Base-by-base conservation (phyloP, 495 filamentous ascomycete species). In the Hypoxylon trugodes region DNA sequence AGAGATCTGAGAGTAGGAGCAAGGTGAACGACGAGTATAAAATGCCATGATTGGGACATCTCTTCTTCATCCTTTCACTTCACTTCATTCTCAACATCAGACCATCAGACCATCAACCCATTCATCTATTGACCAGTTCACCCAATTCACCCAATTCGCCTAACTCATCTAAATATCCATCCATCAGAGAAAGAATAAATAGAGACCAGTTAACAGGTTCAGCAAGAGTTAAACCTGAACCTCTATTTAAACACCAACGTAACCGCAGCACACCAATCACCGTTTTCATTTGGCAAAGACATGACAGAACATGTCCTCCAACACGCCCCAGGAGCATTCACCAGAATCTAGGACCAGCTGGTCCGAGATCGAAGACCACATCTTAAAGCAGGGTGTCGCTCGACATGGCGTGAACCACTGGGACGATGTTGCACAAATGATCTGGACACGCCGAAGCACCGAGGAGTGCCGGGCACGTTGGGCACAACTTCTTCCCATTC, bases 341-440 rank as follows among this genome's bases (percentile, higher is more conserved):
- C 12, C 36, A 0, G 12, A 13, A 6, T 24, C 21, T n/a, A n/a
- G 13, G 12, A 9, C 6, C 21, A 8, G 7, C 12, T 66, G 63
- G 63, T 66, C 63, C 18, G 57, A 66, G 35, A 58, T 61, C 37
- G 63, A 66, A 30, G 63, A 66, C 6, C 40, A 43, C 2, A 66
- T 66, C 10, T 10, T 66, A n/a, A 66, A 52, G 57, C 19, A 61
- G 25, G 63, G 50, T 1, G 58, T 66, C 4, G 57, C 45, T 6
- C 51, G 30, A 4, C 8, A 66, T 36, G 63, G 63, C 28, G 57
- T 66, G 6, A 47, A 19, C 36, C 57, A 26, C 4, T 66, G 63
- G 63, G 51, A 61, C 9, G 57, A 61, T n/a, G 63, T 66, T 0
- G 63, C 63, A 1, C 57, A 19, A 36, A 9, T 53, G 21, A 33